Conservation (phyloP, 1,284 basidiomycete genomes). For the Ceratobasidium sp. region DNA sequence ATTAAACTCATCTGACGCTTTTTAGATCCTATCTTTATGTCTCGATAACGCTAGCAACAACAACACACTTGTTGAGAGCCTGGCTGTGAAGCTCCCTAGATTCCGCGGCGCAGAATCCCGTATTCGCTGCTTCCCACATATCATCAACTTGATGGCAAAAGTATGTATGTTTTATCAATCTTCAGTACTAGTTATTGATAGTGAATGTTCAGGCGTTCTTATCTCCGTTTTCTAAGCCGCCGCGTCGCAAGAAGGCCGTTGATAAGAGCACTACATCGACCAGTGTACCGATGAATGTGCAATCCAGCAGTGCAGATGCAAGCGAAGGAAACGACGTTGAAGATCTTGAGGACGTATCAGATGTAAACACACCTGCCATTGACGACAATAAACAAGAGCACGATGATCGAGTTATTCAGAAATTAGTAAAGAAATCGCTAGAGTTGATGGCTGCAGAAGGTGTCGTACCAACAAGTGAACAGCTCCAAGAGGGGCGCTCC, state of each 20-base stretch:
- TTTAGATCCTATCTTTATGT: slow-evolving; percentile 24
- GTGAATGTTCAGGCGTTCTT: background rate
- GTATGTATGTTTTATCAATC: background rate
- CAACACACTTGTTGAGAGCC: background rate
- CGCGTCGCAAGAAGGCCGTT: background rate
- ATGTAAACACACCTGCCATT: background rate
- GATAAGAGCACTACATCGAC: background rate
- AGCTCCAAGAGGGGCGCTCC: background rate
- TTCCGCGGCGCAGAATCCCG: slow-evolving; percentile 10
- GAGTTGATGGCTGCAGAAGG: background rate
- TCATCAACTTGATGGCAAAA: slow-evolving; percentile 37
- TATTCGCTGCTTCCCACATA: slow-evolving; percentile 18
- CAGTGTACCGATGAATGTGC: background rate
- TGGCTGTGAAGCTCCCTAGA: background rate
- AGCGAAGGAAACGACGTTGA: no score
- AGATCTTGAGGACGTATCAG: no score
- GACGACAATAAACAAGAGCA: background rate
- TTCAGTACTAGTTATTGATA: no score
- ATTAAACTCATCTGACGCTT: background rate
- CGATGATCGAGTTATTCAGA: background rate
- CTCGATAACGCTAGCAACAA: slow-evolving; percentile 30
- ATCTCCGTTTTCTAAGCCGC: slow-evolving; percentile 2
- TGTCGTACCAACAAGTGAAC: background rate
- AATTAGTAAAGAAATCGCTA: background rate
- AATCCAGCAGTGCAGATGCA: no score